phyloP scores from a whole-genome alignment of 2,329 filamentous ascomycete genomes.

The Dothistroma septosporum region DNA sequence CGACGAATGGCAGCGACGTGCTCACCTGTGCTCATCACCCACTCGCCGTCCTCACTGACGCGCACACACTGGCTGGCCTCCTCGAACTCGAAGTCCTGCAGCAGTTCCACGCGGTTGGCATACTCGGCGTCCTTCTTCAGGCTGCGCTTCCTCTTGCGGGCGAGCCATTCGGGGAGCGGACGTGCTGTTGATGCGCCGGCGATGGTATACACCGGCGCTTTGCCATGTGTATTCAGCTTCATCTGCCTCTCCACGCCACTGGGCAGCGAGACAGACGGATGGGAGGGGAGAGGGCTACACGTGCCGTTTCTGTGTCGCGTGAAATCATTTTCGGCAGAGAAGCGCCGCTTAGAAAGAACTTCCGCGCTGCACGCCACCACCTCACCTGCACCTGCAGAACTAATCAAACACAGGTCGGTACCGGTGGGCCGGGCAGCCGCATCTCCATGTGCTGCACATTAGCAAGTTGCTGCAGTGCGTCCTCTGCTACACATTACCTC shows the following conservation, averaged over 20 bases:
- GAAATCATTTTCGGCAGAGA: neutral
- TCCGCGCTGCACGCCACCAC: neutral
- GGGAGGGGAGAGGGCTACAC: neutral
- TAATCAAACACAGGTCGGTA: neutral
- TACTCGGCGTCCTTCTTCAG: constrained; percentile 91
- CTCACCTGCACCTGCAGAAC: no score
- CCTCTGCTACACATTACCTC: no score
- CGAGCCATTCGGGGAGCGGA: constrained; percentile 91
- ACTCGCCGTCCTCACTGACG: constrained; percentile 91
- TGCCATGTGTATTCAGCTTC: constrained; percentile 78
- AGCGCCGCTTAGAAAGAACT: neutral
- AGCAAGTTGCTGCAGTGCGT: neutral
- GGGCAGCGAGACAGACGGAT: neutral
- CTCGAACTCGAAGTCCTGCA: constrained; percentile 97
- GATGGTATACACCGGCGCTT: constrained; percentile 90
- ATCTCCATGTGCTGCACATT: neutral
- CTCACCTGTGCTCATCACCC: constrained; percentile 89
- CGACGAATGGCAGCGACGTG: neutral
- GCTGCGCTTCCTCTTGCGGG: constrained; percentile 80
- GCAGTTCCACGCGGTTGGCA: constrained; percentile 84
- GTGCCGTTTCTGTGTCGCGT: neutral
- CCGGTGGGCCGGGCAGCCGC: no score
- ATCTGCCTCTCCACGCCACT: constrained; percentile 43
- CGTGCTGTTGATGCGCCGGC: constrained; percentile 84
- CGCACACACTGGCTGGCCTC: constrained; percentile 88